These are phyloP conservation scores for Cyberlindnera suaveolens DNA, from an alignment of 805 yeast species.

Conservation along the genomic window DNA sequence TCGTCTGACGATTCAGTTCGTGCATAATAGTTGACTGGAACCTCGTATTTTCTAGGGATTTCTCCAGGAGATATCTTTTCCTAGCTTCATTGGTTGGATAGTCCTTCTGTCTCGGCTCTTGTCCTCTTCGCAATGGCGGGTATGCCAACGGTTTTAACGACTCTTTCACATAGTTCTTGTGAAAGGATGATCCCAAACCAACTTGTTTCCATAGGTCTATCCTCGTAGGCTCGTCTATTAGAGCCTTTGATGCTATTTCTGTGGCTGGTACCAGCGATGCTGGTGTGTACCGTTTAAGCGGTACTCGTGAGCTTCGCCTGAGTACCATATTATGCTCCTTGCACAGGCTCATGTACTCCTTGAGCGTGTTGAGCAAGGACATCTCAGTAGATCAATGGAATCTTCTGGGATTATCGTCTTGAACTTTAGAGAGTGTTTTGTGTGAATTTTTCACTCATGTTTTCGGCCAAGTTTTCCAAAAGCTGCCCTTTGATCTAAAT, in stretches of 20 bases:
- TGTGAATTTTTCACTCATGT: background rate
- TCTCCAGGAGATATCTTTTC: background rate
- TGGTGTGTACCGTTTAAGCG: background rate
- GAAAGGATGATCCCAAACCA: conserved; percentile 27
- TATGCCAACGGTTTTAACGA: conserved; percentile 24
- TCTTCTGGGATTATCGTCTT: too few species aligned
- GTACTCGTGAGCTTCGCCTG: background rate
- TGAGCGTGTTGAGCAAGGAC: background rate
- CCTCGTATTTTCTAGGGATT: conserved; percentile 5
- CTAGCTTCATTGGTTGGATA: conserved; percentile 17
- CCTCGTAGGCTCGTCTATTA: background rate
- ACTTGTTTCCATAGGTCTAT: conserved; percentile 8
- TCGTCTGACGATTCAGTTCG: conserved; percentile 14
- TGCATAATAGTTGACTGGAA: conserved; percentile 10
- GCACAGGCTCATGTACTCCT: background rate
- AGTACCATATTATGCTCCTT: background rate
- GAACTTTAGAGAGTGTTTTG: too few species aligned
- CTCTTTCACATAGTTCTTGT: conserved; percentile 23
- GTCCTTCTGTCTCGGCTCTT: conserved; percentile 1
- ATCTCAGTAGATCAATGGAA: background rate
- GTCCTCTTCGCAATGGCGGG: conserved; percentile 22
- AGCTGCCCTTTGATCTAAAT: too few species aligned
- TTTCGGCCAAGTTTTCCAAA: too few species aligned
- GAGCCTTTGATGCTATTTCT: background rate
- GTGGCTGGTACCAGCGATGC: background rate